Percentiles rank a stretch among this genome's conserved stretches.
Evolutionary conservation across 257 asterid genomes (phyloP).

Genomic region (Fraxinus americana): DNA sequence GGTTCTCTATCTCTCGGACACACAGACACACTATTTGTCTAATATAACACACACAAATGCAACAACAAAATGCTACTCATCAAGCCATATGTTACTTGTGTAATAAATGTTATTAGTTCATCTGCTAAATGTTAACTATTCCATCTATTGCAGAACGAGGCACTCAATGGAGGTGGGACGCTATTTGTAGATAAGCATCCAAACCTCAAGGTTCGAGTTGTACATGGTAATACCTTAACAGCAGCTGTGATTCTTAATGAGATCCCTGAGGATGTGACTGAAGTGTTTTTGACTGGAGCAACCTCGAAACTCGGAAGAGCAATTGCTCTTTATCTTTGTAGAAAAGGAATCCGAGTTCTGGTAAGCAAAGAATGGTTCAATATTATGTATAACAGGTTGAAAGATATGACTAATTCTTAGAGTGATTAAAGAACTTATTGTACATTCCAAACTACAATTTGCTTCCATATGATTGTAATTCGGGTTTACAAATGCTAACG

Average conservation of each 20-base stretch:
- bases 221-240: slow-evolving; percentile 91
- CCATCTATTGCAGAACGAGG: slow-evolving; percentile 61
- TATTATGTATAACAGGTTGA: no score
- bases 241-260: slow-evolving; percentile 87
- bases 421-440: background rate
- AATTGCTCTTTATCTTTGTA: slow-evolving; percentile 82
- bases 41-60: no score
- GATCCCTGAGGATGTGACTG: slow-evolving; percentile 57
- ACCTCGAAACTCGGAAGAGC: slow-evolving; percentile 97
- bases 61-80: no score
- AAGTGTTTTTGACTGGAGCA: slow-evolving; percentile 87
- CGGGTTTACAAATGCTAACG: background rate
- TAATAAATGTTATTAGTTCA: background rate
- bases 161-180: slow-evolving; percentile 88
- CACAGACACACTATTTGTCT: no score
- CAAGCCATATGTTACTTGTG: no score
- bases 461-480: background rate
- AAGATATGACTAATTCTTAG: background rate
- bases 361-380: slow-evolving; percentile 37
- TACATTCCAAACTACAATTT: no score
- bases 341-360: slow-evolving; percentile 66
- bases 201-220: slow-evolving; percentile 78
- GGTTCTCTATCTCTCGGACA: slow-evolving; percentile 38
- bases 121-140: background rate
- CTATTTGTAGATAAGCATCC: slow-evolving; percentile 75